Evolutionary conservation across 2,329 filamentous ascomycete species (phyloP).

Genomic region (Byssothecium circinans): DNA sequence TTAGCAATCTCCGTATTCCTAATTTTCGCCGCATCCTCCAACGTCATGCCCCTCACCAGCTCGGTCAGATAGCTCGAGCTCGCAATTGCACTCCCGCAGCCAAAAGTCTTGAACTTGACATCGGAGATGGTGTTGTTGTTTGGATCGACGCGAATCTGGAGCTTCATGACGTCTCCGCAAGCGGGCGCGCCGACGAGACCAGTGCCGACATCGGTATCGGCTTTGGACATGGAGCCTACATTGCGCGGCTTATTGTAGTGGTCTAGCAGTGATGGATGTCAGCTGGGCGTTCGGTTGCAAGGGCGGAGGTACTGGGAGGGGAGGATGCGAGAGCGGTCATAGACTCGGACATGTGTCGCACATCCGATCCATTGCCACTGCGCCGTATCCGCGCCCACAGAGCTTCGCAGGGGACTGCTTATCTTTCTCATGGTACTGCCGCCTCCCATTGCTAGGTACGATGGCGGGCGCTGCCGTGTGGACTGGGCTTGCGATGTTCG

Average conservation of each 20-base stretch:
- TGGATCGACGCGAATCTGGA: slow-evolving; percentile 90
- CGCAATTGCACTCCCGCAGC: slow-evolving; percentile 91
- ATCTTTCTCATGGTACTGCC: slow-evolving; percentile 69
- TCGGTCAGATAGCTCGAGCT: slow-evolving; percentile 93
- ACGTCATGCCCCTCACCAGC: slow-evolving; percentile 90
- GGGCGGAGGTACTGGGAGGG: slow-evolving; percentile 1
- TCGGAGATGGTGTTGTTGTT: slow-evolving; percentile 86
- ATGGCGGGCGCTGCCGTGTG: slow-evolving; percentile 48
- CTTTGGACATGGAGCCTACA: slow-evolving; percentile 78
- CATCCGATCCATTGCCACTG: slow-evolving; percentile 15
- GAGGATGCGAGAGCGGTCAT: background rate
- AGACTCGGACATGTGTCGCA: slow-evolving; percentile 7
- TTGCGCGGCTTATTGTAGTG: slow-evolving; percentile 81
- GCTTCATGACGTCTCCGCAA: slow-evolving; percentile 91
- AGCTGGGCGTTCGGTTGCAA: slow-evolving; percentile 34
- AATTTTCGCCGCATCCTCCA: slow-evolving; percentile 90
- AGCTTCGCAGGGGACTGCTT: slow-evolving; percentile 38
- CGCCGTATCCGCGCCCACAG: background rate
- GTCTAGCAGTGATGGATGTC: slow-evolving; percentile 63
- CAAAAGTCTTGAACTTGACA: slow-evolving; percentile 98
- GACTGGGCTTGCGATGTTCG: slow-evolving; percentile 52
- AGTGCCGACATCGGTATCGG: slow-evolving; percentile 80
- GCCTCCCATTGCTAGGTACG: slow-evolving; percentile 43
- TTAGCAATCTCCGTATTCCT: slow-evolving; percentile 98
- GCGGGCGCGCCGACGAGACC: slow-evolving; percentile 90